A percentile compares a stretch with the other conserved stretches of the same genome.
These are phyloP conservation scores for Alisma plantagoaquatica DNA, from an alignment of 106 monocot species.

Conservation along the genomic window DNA sequence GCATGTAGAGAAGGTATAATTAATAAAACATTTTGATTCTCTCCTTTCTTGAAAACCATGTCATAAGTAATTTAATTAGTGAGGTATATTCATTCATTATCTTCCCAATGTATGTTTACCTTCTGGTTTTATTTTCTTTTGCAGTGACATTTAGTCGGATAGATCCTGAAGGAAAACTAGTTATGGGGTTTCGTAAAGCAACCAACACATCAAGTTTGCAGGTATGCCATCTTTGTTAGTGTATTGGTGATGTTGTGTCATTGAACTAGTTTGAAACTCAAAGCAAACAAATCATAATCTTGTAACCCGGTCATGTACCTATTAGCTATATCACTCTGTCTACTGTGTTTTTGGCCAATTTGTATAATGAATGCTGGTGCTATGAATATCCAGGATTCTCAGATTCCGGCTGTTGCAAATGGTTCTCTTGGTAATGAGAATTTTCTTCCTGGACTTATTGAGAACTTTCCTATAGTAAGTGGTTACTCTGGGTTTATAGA, in stretches of 20 bases:
- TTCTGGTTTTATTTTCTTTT: too few species aligned
- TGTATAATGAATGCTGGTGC: background rate
- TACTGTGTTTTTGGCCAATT: background rate
- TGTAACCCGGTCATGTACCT: background rate
- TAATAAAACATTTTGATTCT: too few species aligned
- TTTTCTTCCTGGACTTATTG: slow-evolving; percentile 49
- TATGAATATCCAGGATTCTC: slow-evolving; percentile 55
- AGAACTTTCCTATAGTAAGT: slow-evolving; percentile 57
- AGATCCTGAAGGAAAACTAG: slow-evolving; percentile 95
- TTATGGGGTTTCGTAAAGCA: slow-evolving; percentile 96
- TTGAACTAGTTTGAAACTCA: background rate
- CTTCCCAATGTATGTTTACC: too few species aligned
- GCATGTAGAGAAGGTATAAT: too few species aligned
- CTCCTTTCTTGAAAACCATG: background rate
- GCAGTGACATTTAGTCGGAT: slow-evolving; percentile 97
- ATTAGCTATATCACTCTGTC: background rate
- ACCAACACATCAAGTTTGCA: slow-evolving; percentile 66
- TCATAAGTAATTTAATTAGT: too few species aligned
- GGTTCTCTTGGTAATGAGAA: slow-evolving; percentile 47
- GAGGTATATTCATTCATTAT: too few species aligned
- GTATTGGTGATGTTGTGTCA: background rate
- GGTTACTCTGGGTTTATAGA: slow-evolving; percentile 66
- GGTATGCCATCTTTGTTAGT: slow-evolving; percentile 24
- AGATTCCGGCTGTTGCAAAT: slow-evolving; percentile 85
- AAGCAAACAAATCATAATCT: background rate